Evolutionary conservation across 2,329 filamentous ascomycete species (phyloP).

Genomic region (Cordyceps tenuipes): DNA sequence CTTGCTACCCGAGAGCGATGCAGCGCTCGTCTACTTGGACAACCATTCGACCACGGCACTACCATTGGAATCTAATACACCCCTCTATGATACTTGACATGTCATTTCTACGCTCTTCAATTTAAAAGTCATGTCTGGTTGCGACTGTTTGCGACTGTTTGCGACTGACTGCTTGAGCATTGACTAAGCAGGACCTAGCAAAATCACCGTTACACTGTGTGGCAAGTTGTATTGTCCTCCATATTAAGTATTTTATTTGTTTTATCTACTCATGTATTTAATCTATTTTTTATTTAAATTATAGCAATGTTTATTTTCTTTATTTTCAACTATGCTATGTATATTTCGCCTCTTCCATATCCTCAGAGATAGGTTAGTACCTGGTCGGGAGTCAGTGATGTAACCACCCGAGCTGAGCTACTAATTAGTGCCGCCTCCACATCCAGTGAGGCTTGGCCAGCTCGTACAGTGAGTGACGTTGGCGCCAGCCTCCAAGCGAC

Average conservation of each 20-base stretch:
- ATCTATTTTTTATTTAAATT: no score
- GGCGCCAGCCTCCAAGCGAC: slow-evolving; percentile 2
- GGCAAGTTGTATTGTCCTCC: no score
- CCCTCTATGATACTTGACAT: not conserved
- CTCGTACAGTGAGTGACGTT: slow-evolving; percentile 6
- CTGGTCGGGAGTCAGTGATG: no score
- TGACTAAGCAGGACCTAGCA: not conserved
- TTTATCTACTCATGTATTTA: no score
- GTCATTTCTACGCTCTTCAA: not conserved
- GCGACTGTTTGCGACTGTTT: not conserved
- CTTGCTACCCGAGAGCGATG: not conserved
- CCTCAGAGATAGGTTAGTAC: no score
- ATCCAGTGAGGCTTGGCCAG: not conserved
- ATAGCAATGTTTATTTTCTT: no score
- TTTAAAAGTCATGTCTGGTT: not conserved
- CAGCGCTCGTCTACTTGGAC: not conserved
- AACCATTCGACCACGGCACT: not conserved
- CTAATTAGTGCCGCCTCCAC: no score
- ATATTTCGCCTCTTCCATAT: no score
- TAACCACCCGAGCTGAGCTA: no score
- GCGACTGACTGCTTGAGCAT: not conserved
- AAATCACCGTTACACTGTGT: not conserved
- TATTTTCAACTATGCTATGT: no score
- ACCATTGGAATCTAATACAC: not conserved
- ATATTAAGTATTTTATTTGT: no score